These are phyloP conservation scores for Encephalitozoon intestinalis DNA, from an alignment of 371 early-diverging fungal species.

Conservation along the genomic window DNA sequence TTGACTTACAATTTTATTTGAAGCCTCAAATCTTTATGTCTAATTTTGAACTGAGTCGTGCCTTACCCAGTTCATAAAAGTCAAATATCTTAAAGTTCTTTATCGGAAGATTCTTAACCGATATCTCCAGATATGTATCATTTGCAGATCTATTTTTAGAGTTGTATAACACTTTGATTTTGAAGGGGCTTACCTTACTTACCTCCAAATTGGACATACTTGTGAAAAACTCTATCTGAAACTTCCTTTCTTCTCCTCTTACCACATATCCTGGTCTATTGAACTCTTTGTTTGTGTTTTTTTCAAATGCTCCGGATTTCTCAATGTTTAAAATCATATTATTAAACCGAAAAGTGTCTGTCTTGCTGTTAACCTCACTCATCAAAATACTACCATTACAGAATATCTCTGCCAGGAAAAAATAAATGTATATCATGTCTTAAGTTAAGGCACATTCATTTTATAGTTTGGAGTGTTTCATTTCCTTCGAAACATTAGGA, in stretches of 20 bases:
- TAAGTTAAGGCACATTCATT: neutral
- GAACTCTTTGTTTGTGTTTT: neutral
- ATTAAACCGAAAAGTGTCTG: neutral
- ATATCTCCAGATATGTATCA: neutral
- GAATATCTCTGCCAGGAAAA: neutral
- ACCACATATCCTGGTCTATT: neutral
- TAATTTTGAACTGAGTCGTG: neutral
- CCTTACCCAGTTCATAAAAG: neutral
- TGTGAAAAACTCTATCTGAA: neutral
- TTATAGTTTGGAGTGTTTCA: neutral
- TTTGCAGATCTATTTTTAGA: neutral
- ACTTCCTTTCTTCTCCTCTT: neutral
- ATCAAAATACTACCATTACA: neutral
- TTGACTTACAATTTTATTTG: neutral
- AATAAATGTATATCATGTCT: neutral
- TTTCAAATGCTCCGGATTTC: neutral
- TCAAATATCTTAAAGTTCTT: neutral
- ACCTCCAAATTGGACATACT: neutral
- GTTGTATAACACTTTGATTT: neutral
- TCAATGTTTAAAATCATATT: neutral
- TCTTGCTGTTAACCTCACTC: neutral
- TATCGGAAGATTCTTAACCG: neutral
- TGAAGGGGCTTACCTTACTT: neutral
- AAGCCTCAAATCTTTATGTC: neutral
- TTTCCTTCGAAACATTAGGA: neutral